Evolutionary conservation across 805 yeast species (phyloP).

Genomic region (Grigorovia yakushimaensis): DNA sequence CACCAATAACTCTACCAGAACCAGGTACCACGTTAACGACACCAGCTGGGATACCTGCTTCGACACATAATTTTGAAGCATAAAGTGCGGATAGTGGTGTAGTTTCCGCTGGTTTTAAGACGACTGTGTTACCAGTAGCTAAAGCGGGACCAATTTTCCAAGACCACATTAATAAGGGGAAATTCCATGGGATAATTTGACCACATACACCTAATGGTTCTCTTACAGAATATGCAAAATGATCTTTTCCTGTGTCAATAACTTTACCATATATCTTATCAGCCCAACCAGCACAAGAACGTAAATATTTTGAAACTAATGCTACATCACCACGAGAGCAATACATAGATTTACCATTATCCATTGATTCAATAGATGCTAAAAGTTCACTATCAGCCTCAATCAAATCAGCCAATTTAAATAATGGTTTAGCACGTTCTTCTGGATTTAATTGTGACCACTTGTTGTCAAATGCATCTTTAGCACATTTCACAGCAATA

Average conservation of each 20-base stretch:
- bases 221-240: slow-evolving; percentile 70
- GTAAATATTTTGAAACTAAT: slow-evolving; percentile 55
- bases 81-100: slow-evolving; percentile 84
- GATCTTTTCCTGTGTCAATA: slow-evolving; percentile 63
- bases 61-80: slow-evolving; percentile 55
- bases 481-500: slow-evolving; percentile 78
- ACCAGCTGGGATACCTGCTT: slow-evolving; percentile 89
- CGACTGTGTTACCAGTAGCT: slow-evolving; percentile 83
- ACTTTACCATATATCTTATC: slow-evolving; percentile 75
- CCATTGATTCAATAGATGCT: slow-evolving; percentile 76
- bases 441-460: slow-evolving; percentile 70
- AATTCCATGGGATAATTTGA: slow-evolving; percentile 95
- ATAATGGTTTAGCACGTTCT: slow-evolving; percentile 51
- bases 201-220: slow-evolving; percentile 96
- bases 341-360: slow-evolving; percentile 76
- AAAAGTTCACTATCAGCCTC: slow-evolving; percentile 63
- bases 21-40: slow-evolving; percentile 84
- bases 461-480: slow-evolving; percentile 62
- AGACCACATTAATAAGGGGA: slow-evolving; percentile 86
- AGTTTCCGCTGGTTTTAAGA: slow-evolving; percentile 83
- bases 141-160: slow-evolving; percentile 94
- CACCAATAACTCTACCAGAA: slow-evolving; percentile 77
- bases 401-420: slow-evolving; percentile 67
- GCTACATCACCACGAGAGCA: slow-evolving; percentile 70
- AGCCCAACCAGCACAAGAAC: slow-evolving; percentile 87